These are phyloP conservation scores for Sarcodon aspratus DNA, from an alignment of 768 basidiomycete genomes.

Conservation along the genomic window DNA sequence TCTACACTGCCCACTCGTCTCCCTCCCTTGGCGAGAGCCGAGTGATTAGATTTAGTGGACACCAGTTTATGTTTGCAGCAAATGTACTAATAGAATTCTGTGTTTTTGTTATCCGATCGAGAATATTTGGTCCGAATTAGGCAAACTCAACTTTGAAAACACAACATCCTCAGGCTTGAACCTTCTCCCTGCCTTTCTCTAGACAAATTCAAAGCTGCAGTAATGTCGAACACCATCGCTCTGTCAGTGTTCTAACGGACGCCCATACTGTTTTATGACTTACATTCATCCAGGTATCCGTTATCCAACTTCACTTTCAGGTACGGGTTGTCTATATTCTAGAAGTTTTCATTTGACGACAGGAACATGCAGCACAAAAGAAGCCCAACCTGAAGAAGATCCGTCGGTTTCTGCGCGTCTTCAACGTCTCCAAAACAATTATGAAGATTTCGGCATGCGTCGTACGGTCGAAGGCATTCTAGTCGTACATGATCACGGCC, in stretches of 20 bases:
- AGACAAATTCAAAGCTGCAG: no score
- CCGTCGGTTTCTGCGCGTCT: constrained; percentile 91
- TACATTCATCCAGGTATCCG: constrained; percentile 45
- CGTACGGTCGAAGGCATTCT: constrained; percentile 86
- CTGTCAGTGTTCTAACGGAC: constrained; percentile 21
- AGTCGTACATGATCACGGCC: constrained; percentile 92
- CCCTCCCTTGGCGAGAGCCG: no score
- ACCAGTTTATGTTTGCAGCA: no score
- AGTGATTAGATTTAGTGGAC: no score
- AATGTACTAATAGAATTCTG: no score
- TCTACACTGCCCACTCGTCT: no score
- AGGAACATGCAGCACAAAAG: constrained; percentile 61
- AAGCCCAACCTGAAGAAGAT: constrained; percentile 95
- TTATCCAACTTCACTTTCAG: constrained; percentile 91
- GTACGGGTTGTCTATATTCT: constrained; percentile 22
- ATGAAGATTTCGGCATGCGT: constrained; percentile 95
- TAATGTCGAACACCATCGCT: constrained; percentile 43
- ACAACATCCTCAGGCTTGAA: no score
- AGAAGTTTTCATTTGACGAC: neutral
- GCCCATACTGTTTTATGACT: neutral
- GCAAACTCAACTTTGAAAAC: no score
- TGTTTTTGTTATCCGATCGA: no score
- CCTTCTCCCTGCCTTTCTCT: no score
- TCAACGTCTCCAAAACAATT: constrained; percentile 90
- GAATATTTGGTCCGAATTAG: no score